phyloP scores from a whole-genome alignment of 1,284 basidiomycete species.

The Cerrena zonata region DNA sequence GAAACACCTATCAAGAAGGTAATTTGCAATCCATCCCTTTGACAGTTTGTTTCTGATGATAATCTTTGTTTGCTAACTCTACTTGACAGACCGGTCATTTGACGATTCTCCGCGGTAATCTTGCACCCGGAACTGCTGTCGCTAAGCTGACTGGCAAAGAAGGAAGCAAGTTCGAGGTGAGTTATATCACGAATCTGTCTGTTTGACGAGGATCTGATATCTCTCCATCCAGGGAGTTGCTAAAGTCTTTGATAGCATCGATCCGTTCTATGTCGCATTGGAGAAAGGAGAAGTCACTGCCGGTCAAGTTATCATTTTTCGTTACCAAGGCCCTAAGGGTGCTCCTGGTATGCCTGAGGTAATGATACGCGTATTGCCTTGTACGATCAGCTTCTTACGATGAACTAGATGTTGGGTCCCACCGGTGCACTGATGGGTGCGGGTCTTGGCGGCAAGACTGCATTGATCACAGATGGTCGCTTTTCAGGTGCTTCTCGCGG shows the following conservation, averaged over 20 bases:
- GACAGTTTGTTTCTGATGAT: neutral
- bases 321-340: conserved; percentile 94
- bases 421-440: conserved; percentile 92
- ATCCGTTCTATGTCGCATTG: conserved; percentile 80
- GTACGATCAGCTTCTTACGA: neutral
- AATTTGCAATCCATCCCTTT: neutral
- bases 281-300: conserved; percentile 79
- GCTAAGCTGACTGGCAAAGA: conserved; percentile 97
- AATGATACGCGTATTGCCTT: neutral
- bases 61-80: neutral
- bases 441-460: conserved; percentile 84
- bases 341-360: conserved; percentile 96
- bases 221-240: conserved; percentile 51
- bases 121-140: conserved; percentile 87
- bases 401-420: conserved; percentile 53
- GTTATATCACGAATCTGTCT: conserved; percentile 10
- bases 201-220: neutral
- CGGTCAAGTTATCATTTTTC: conserved; percentile 83
- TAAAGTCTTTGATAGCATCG: conserved; percentile 78
- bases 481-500: conserved; percentile 80
- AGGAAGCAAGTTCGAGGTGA: conserved; percentile 78
- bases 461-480: conserved; percentile 91
- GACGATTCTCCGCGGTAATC: conserved; percentile 84
- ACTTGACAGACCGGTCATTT: conserved; percentile 74
- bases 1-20: conserved; percentile 77